Base-by-base conservation (phyloP, 2,329 filamentous ascomycete species). In the Aureobasidium musti region DNA sequence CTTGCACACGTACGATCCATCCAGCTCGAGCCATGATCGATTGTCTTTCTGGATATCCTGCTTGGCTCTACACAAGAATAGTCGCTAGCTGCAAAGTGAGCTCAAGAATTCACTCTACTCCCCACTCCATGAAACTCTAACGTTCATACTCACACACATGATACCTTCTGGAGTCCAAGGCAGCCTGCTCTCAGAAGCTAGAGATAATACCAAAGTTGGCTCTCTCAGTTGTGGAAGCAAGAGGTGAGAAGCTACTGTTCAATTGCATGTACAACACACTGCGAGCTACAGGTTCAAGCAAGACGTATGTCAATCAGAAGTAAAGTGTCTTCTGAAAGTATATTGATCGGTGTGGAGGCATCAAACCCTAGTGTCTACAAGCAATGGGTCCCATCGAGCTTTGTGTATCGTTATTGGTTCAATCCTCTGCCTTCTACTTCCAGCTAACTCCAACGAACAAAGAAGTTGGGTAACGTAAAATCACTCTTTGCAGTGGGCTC, bases 91-190 rank as follows among this genome's bases (percentile, higher is more conserved):
- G 26, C 21, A 39, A 39, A 28, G 43, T 8, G 26, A 52, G 43
- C 45, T 28, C 35, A 52, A 30, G 28, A 63, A 52, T 26, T 41
- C 45, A 5, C 59, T 63, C 59, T 21, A 39, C 45, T 28, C 59
- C 14, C 45, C 45, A 63, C 33, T 28, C 30, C 2, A 39, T 21
- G 23, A 41, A 63, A 63, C 14, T 23, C 11, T 63, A 63, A 30
- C 8, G 19, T 30, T 30, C 26, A 17, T 28, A 30, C 17, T 33
- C 17, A n/a, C 26, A 50, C 28, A 52, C 26, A n/a, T 28, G n/a
- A 14, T 26, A 52, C 14, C 49, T 30, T 19, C 14, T 4, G 17
- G 49, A n/a, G 7, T 52, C 7, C 26, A 19, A 33, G 7, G 11
- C 49, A 33, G 17, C 17, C 39, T 43, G 17, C 17, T 21, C 17